A percentile compares a stretch with the other conserved stretches of the same genome.
phyloP scores from a whole-genome alignment of 2,329 filamentous ascomycete genomes.

The Hymenoscyphus infarciens region DNA sequence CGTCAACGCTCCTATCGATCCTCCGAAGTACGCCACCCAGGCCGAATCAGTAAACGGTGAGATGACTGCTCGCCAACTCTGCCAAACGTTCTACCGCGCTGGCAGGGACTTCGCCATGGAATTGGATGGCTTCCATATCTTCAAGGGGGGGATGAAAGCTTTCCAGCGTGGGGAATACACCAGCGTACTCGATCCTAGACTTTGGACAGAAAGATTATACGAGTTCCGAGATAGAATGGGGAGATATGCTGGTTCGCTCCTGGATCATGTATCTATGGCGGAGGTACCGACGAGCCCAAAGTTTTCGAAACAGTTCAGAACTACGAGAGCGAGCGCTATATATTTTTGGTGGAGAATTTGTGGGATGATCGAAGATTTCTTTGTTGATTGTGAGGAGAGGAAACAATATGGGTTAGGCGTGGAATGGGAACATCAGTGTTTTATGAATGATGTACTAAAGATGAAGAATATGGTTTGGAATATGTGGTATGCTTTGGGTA shows the following conservation, averaged over 20 bases:
- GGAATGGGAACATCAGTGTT: neutral
- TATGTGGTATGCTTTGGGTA: neutral
- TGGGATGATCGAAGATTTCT: neutral
- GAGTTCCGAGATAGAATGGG: neutral
- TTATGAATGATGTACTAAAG: neutral
- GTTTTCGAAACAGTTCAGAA: neutral
- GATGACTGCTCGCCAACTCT: neutral
- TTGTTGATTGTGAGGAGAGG: neutral
- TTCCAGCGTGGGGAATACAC: neutral
- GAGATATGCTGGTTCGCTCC: neutral
- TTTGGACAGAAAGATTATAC: neutral
- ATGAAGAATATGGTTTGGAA: neutral
- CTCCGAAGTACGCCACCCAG: neutral
- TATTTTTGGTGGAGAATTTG: conserved; percentile 1
- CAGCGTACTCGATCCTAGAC: neutral
- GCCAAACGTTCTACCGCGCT: neutral
- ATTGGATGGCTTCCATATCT: neutral
- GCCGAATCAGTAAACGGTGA: neutral
- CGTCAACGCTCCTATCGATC: neutral
- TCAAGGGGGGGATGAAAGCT: neutral
- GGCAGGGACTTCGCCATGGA: neutral
- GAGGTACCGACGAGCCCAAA: neutral
- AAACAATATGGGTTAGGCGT: neutral
- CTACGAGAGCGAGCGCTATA: neutral
- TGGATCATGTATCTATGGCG: neutral